Evolutionary conservation across 306 rosid species (phyloP).

Genomic region (Hippophae tibetana): DNA sequence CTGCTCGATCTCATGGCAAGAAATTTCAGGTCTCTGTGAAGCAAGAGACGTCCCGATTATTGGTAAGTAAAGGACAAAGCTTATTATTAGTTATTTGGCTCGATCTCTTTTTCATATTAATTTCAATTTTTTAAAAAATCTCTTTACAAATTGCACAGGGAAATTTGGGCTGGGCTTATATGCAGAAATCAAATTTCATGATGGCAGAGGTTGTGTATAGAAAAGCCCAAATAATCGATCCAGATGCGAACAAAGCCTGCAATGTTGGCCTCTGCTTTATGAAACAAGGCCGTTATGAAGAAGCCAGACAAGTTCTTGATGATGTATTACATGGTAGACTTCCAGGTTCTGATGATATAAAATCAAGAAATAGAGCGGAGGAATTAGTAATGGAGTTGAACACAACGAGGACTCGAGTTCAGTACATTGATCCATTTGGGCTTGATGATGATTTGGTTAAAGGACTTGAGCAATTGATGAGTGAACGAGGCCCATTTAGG

Average conservation of each 20-base stretch:
- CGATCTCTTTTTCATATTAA: no score
- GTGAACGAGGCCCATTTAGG: constrained; percentile 29
- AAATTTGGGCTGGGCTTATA: constrained; percentile 42
- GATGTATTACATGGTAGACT: constrained; percentile 18
- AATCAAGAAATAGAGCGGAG: constrained; percentile 20
- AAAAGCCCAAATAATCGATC: constrained; percentile 46
- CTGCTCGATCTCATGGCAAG: constrained; percentile 41
- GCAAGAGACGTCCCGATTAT: constrained; percentile 35
- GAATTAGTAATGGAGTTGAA: constrained; percentile 23
- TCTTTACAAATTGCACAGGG: constrained; percentile 15
- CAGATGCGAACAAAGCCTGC: constrained; percentile 36
- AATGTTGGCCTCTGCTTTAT: constrained; percentile 31
- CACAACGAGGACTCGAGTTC: constrained; percentile 3
- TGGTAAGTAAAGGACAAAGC: constrained; percentile 11
- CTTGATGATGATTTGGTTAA: constrained; percentile 30
- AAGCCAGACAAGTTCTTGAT: constrained; percentile 23
- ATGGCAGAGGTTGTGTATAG: constrained; percentile 36
- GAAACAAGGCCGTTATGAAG: constrained; percentile 25
- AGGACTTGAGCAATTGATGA: constrained; percentile 35
- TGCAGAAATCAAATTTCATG: constrained; percentile 35
- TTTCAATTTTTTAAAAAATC: no score
- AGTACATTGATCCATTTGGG: constrained; percentile 16
- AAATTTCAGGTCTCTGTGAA: constrained; percentile 39
- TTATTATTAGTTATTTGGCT: no score
- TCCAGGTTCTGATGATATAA: constrained; percentile 22